Conservation (phyloP, 345 rosid genomes). For the Microcos paniculata region DNA sequence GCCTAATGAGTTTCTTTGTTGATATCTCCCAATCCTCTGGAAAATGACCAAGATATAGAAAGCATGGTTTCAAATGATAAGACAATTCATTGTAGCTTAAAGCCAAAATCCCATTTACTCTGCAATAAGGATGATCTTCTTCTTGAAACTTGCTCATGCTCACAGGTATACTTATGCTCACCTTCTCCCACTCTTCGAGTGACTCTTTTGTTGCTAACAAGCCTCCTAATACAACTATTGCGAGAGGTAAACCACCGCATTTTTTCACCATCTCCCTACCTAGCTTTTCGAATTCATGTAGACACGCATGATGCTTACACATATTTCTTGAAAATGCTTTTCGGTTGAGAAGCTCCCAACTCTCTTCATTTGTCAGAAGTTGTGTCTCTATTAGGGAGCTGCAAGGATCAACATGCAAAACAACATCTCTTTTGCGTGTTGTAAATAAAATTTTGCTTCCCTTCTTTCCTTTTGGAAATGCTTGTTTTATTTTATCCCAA, state of each 20-base stretch:
- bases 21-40: too few relatives aligned
- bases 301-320: too few relatives aligned
- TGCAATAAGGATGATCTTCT: not conserved
- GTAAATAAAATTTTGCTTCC: slow-evolving; percentile 40
- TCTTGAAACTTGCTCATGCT: not conserved
- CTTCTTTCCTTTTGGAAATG: slow-evolving; percentile 18
- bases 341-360: slow-evolving; percentile 41
- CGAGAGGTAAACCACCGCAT: slow-evolving; percentile 19
- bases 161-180: not conserved
- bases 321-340: slow-evolving; percentile 15
- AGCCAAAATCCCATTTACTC: slow-evolving; percentile 15
- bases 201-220: not conserved
- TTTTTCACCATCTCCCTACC: slow-evolving; percentile 9
- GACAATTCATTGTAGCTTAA: too few relatives aligned
- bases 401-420: slow-evolving; percentile 21
- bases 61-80: slow-evolving; percentile 30
- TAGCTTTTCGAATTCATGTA: not conserved
- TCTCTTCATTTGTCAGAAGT: slow-evolving; percentile 25
- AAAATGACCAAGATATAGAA: slow-evolving; percentile 23
- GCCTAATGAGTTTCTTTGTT: slow-evolving; percentile 2
- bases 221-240: slow-evolving; percentile 14
- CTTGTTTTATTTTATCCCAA: slow-evolving; percentile 29
- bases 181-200: not conserved
- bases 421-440: slow-evolving; percentile 35
- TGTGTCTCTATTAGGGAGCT: slow-evolving; percentile 11